Conservation (phyloP, 2,329 filamentous ascomycete species). For the Alternaria sp. region DNA sequence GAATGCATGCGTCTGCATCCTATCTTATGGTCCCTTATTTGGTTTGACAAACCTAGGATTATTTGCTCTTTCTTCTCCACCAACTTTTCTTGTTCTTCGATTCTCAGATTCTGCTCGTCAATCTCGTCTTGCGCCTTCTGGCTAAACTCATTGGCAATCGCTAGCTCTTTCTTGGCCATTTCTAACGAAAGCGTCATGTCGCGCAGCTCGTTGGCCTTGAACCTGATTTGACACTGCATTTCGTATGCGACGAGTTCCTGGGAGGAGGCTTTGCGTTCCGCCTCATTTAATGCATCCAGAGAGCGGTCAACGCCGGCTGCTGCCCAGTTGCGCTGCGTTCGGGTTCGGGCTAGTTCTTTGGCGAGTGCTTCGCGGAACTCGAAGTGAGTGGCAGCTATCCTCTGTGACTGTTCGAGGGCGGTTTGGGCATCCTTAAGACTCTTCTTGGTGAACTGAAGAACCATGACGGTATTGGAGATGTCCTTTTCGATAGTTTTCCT, state of each 20-base stretch:
- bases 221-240: slow-evolving; percentile 7
- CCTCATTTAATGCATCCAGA: neutral
- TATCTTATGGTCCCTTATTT: neutral
- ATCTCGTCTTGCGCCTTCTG: slow-evolving; percentile 1
- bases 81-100: neutral
- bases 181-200: slow-evolving; percentile 5
- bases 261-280: neutral
- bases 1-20: neutral
- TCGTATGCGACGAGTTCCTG: slow-evolving; percentile 4
- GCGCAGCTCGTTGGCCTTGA: slow-evolving; percentile 10
- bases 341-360: neutral
- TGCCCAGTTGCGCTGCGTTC: neutral
- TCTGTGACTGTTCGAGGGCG: neutral
- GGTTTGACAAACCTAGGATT: neutral
- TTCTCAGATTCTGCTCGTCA: neutral
- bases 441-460: neutral
- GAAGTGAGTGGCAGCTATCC: neutral
- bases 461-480: neutral
- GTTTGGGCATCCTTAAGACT: neutral
- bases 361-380: neutral
- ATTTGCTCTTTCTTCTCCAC: neutral
- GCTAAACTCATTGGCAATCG: neutral
- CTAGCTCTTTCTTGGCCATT: neutral
- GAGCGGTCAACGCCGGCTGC: neutral
- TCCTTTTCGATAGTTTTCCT: neutral